phyloP scores from a whole-genome alignment of 176 grass and related monocot genomes.

The Elaeis guineensis region DNA sequence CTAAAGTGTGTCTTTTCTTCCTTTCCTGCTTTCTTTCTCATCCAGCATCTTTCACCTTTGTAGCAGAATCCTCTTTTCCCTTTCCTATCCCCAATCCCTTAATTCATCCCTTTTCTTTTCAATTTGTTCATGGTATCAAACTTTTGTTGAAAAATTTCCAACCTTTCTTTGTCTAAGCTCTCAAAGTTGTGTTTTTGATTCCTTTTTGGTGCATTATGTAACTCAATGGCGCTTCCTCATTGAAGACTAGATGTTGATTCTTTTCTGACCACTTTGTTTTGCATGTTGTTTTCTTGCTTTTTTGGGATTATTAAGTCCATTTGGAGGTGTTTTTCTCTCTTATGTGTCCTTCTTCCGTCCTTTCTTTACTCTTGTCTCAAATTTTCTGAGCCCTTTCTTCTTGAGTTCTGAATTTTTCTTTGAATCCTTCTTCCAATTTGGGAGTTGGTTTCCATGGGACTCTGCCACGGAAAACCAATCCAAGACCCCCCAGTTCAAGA shows the following conservation, averaged over 20 bases:
- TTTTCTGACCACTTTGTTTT: not conserved
- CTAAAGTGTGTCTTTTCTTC: not conserved
- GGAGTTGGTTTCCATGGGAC: constrained; percentile 51
- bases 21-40: too few species aligned
- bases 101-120: not conserved
- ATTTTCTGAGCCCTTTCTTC: not conserved
- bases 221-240: too few species aligned
- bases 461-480: constrained; percentile 68
- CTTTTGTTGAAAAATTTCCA: not conserved
- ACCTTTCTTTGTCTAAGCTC: not conserved
- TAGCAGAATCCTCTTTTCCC: not conserved
- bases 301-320: too few species aligned
- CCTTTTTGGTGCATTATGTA: not conserved
- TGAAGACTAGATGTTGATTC: not conserved
- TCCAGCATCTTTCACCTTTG: too few species aligned
- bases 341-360: too few species aligned
- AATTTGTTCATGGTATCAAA: too few species aligned
- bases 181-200: not conserved
- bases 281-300: too few species aligned
- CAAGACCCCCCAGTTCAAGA: constrained; percentile 47
- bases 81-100: not conserved
- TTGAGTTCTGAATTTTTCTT: constrained; percentile 6
- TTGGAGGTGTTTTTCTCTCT: not conserved
- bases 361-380: too few species aligned
- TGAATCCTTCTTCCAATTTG: not conserved